A percentile compares a stretch with the other conserved stretches of the same genome.
These are phyloP conservation scores for Aspergillus aculeatinus DNA, from an alignment of 2,329 filamentous ascomycete species.

Conservation along the genomic window DNA sequence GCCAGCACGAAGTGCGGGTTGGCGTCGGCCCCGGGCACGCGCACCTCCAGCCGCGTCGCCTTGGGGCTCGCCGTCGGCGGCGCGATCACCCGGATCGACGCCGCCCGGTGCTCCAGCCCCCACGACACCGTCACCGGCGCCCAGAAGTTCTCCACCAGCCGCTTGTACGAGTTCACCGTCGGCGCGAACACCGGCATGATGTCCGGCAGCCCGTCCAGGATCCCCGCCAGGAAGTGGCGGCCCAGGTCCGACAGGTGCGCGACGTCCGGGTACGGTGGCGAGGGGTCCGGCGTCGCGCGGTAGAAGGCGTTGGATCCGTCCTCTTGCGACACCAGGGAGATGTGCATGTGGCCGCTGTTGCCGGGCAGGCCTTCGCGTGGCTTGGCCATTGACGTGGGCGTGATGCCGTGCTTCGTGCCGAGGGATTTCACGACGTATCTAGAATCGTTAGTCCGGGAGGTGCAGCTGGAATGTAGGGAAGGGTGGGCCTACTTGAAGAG, in stretches of 20 bases:
- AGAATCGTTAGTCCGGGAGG: slow-evolving; percentile 11
- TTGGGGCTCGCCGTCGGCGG: slow-evolving; percentile 82
- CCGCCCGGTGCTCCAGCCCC: slow-evolving; percentile 92
- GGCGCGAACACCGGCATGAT: slow-evolving; percentile 95
- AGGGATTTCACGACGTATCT: slow-evolving; percentile 85
- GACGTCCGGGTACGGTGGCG: slow-evolving; percentile 72
- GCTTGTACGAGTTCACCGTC: slow-evolving; percentile 97
- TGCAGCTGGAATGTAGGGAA: slow-evolving; percentile 3
- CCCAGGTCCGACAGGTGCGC: slow-evolving; percentile 81
- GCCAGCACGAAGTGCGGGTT: slow-evolving; percentile 87
- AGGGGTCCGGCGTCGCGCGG: slow-evolving; percentile 68
- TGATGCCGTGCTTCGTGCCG: slow-evolving; percentile 83
- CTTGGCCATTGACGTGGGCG: slow-evolving; percentile 98
- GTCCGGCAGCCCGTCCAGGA: slow-evolving; percentile 85
- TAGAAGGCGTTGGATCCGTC: slow-evolving; percentile 82
- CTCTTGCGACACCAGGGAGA: slow-evolving; percentile 76
- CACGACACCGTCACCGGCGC: slow-evolving; percentile 96
- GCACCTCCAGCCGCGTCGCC: slow-evolving; percentile 87
- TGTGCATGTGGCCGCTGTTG: slow-evolving; percentile 93
- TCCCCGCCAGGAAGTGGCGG: slow-evolving; percentile 86
- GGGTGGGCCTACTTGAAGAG: slow-evolving; percentile 71
- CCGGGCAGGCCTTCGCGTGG: slow-evolving; percentile 86
- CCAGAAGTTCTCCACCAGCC: slow-evolving; percentile 98
- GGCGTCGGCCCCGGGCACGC: slow-evolving; percentile 89
- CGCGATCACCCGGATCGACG: slow-evolving; percentile 83